phyloP scores from a whole-genome alignment of 2,329 filamentous ascomycete species.

The Ophiobolus disseminans region DNA sequence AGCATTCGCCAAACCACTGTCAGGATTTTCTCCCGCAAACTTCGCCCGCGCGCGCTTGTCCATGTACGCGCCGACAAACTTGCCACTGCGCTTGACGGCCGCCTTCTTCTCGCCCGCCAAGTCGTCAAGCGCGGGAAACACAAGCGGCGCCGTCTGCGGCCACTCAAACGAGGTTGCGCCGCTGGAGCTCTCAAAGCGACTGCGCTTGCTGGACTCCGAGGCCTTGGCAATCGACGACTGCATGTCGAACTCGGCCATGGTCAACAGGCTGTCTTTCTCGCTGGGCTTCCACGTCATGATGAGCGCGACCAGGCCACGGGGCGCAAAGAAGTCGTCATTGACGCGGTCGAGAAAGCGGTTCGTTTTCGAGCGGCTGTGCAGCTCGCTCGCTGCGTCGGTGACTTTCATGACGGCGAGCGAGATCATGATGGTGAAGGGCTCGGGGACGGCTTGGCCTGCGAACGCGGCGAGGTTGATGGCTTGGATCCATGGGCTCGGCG shows the following conservation, averaged over 20 bases:
- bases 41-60: conserved; percentile 57
- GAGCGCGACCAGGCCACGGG: conserved; percentile 61
- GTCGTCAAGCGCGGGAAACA: conserved; percentile 47
- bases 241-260: conserved; percentile 4
- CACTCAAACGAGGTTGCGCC: conserved; percentile 34
- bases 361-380: conserved; percentile 46
- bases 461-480: conserved; percentile 42
- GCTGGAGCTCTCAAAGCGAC: conserved; percentile 6
- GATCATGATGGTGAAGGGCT: conserved; percentile 39
- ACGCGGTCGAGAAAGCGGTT: conserved; percentile 63
- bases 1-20: conserved; percentile 43
- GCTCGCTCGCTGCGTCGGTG: conserved; percentile 18
- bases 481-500: conserved; percentile 31
- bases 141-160: conserved; percentile 48
- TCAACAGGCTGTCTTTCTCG: conserved; percentile 27
- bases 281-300: conserved; percentile 62
- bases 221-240: conserved; percentile 3
- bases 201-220: background rate
- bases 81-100: conserved; percentile 39
- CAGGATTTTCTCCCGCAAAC: conserved; percentile 52
- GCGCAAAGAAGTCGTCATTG: conserved; percentile 64
- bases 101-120: conserved; percentile 25
- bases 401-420: conserved; percentile 53
- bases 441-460: conserved; percentile 17
- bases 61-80: conserved; percentile 56